These are phyloP conservation scores for Nitzschia sp. DNA, from an alignment of 108 stramenopile genomes.

Conservation along the genomic window DNA sequence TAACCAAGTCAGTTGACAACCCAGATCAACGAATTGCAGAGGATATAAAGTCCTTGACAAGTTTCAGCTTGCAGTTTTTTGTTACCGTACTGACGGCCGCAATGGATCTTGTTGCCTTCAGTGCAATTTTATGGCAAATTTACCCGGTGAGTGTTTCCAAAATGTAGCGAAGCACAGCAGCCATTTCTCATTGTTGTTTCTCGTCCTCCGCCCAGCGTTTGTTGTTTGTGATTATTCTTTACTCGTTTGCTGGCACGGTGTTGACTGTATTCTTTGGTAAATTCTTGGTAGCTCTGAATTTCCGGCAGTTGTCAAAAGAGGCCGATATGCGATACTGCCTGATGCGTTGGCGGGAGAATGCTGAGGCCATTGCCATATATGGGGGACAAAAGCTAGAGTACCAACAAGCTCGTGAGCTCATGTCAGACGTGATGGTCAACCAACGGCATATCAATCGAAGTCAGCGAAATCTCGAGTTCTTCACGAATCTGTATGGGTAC, in stretches of 20 bases:
- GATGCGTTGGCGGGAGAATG: slow-evolving; percentile 89
- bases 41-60: slow-evolving; percentile 90
- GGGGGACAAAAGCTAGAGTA: slow-evolving; percentile 86
- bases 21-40: slow-evolving; percentile 95
- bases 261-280: slow-evolving; percentile 67
- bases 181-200: too few species aligned
- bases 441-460: slow-evolving; percentile 62
- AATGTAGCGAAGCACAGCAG: too few species aligned
- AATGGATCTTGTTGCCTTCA: slow-evolving; percentile 90
- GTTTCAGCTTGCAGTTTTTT: slow-evolving; percentile 84
- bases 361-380: slow-evolving; percentile 95
- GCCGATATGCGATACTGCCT: slow-evolving; percentile 89
- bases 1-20: slow-evolving; percentile 66
- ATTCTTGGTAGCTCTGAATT: slow-evolving; percentile 79
- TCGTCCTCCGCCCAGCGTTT: slow-evolving; percentile 40
- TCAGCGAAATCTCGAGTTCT: slow-evolving; percentile 92
- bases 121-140: slow-evolving; percentile 83
- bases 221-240: slow-evolving; percentile 81
- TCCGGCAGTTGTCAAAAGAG: slow-evolving; percentile 74
- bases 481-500: slow-evolving; percentile 88
- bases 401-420: slow-evolving; percentile 56
- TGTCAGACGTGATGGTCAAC: slow-evolving; percentile 74
- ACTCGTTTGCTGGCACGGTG: slow-evolving; percentile 77
- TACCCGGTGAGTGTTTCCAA: slow-evolving; percentile 46
- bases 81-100: slow-evolving; percentile 81